Conservation (phyloP, 345 rosid species). For the Geranium brycei region DNA sequence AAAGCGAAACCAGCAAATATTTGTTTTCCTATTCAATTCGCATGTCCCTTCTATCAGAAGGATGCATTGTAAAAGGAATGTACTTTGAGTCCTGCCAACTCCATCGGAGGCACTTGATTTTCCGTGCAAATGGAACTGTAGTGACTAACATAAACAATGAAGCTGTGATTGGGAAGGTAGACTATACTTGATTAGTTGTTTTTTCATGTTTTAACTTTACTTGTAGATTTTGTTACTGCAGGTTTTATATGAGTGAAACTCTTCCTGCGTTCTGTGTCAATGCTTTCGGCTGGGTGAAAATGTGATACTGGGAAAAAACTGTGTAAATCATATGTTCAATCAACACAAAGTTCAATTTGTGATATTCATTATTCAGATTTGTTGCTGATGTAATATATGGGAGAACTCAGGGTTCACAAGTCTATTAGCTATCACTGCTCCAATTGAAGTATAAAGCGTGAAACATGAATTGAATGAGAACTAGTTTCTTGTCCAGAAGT, state of each 20-base stretch:
- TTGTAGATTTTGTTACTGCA: background rate
- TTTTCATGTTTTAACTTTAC: background rate
- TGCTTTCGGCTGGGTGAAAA: too few species aligned
- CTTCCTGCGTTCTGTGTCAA: background rate
- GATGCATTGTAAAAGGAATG: conserved; percentile 47
- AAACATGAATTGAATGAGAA: too few species aligned
- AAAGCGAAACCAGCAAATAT: conserved; percentile 18
- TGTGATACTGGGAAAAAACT: too few species aligned
- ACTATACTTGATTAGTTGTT: background rate
- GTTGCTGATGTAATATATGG: too few species aligned
- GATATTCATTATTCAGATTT: too few species aligned
- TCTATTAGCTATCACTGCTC: too few species aligned
- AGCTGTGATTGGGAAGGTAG: conserved; percentile 68
- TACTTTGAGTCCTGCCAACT: conserved; percentile 59
- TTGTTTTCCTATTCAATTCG: conserved; percentile 67
- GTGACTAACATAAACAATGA: conserved; percentile 32
- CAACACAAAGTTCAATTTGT: too few species aligned
- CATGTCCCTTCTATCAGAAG: conserved; percentile 64
- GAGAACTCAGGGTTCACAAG: too few species aligned
- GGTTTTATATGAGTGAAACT: background rate
- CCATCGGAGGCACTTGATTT: conserved; percentile 54
- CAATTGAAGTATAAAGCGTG: too few species aligned
- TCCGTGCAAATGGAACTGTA: conserved; percentile 37
- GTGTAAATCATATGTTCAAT: too few species aligned
- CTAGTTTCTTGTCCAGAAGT: background rate